Base-by-base conservation (phyloP, 805 yeast species). In the Saccharomycopsis sp. region DNA sequence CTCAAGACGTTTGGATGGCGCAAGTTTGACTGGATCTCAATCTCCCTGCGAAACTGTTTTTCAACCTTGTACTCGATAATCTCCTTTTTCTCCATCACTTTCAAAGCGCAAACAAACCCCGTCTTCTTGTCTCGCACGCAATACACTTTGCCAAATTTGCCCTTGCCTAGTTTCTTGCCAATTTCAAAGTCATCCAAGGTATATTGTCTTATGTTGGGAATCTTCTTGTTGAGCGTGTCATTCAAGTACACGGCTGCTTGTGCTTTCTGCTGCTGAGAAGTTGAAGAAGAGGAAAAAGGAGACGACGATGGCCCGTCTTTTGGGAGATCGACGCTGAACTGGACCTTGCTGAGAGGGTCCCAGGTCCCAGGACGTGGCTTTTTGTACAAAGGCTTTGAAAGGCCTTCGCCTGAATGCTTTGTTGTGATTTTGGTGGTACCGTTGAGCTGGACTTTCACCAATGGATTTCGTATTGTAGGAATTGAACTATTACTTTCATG, bases 61-160 rank as follows among this genome's bases (percentile, higher is more conserved):
- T 86, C 94, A 12, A 86, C 80, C 45, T 81, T 81, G 53, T 78
- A 75, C 21, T 75, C 77, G 38, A 74, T 68, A 41, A 89, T 66
- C 49, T 88, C 96, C 40, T 68, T 67, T 60, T 87, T 89, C 45
- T 78, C 77, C 96, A 92, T 85, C 3, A 80, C 92, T 56, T 92
- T 89, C 52, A 89, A 62, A 1, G 98, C 98, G 57, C 94, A 84
- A 1, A 89, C 68, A 55, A 74, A 83, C 1, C 94, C 94, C 0
- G 85, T 71, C 26, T 62, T 53, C 49, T 73, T 77, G 56, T 87
- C 96, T 42, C 71, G 69, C 6, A 81, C 96, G 55, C 95, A 83
- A 59, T 86, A 88, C 1, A 92, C 97, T 52, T 75, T 77, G 6
- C 98, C 98, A 53, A 88, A 78, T 58, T 87, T 86, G 5, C 98